Conservation (phyloP, 2,329 filamentous ascomycete genomes). For the Alternaria infectoria region DNA sequence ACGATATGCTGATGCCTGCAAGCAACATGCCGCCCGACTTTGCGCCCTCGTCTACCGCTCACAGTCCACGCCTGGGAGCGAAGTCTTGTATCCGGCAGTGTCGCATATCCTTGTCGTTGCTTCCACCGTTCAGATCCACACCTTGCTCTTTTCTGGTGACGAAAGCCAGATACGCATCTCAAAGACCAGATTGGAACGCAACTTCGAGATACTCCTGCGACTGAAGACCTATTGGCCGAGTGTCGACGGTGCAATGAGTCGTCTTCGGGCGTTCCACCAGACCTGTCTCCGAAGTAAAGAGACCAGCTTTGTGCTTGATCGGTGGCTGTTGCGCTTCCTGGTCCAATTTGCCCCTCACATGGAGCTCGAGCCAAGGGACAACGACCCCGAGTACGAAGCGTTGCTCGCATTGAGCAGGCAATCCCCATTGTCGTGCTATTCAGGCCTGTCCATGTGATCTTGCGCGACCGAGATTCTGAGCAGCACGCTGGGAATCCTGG, state of each 20-base stretch:
- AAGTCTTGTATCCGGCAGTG: slow-evolving; percentile 31
- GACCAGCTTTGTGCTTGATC: slow-evolving; percentile 33
- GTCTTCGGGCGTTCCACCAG: slow-evolving; percentile 32
- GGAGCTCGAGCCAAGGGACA: slow-evolving; percentile 34
- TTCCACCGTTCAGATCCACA: slow-evolving; percentile 32
- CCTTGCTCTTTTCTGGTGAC: slow-evolving; percentile 29
- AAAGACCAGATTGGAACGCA: slow-evolving; percentile 30
- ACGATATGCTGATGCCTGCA: slow-evolving; percentile 29
- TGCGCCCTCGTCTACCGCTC: slow-evolving; percentile 32
- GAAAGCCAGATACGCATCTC: slow-evolving; percentile 28
- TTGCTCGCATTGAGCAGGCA: slow-evolving; percentile 30
- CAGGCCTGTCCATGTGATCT: slow-evolving; percentile 15
- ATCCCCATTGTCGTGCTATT: slow-evolving; percentile 31
- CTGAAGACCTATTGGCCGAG: slow-evolving; percentile 32
- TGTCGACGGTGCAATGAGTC: slow-evolving; percentile 33
- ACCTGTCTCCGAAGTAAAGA: slow-evolving; percentile 33
- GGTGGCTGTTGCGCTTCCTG: slow-evolving; percentile 32
- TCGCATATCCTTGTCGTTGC: slow-evolving; percentile 33
- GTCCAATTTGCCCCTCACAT: slow-evolving; percentile 35
- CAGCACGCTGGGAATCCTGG: not conserved
- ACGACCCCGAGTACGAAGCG: slow-evolving; percentile 33
- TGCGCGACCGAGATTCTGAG: not conserved
- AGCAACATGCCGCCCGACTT: slow-evolving; percentile 29
- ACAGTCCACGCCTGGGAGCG: slow-evolving; percentile 23
- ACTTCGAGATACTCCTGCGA: slow-evolving; percentile 29